phyloP scores from a whole-genome alignment of 1,284 basidiomycete genomes.

The Irpex lacteus region DNA sequence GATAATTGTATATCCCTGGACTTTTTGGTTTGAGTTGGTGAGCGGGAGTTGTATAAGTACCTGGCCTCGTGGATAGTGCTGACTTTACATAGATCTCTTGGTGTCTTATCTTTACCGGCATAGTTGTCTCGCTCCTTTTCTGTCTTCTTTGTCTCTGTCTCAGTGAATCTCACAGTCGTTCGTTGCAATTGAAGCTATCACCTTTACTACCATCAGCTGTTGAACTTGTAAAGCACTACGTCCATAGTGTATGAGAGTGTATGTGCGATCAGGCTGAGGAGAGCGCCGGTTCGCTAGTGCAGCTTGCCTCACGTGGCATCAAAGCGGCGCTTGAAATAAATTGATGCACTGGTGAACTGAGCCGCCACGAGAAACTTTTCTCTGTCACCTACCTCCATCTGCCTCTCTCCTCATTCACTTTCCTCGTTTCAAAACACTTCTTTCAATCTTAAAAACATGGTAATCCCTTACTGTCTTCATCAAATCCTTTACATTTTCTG shows the following conservation, averaged over 20 bases:
- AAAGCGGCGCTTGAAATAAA: not conserved
- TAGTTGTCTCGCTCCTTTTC: not conserved
- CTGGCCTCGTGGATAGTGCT: no score
- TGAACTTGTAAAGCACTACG: no score
- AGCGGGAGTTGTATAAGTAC: no score
- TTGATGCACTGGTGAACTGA: not conserved
- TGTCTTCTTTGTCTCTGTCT: not conserved
- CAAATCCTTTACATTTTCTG: not conserved
- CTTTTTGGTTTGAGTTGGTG: no score
- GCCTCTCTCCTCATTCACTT: not conserved
- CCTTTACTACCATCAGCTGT: no score
- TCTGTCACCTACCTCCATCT: constrained; percentile 9
- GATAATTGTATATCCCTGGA: no score
- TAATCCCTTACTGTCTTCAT: not conserved
- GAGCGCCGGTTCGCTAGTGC: no score
- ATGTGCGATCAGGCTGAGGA: no score
- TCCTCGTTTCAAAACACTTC: constrained; percentile 4
- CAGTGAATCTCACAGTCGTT: not conserved
- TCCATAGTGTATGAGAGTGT: no score
- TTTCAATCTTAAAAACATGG: not conserved
- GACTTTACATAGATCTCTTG: no score
- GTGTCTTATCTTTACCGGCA: no score
- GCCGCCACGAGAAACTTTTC: constrained; percentile 10
- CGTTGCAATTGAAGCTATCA: not conserved
- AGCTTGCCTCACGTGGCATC: no score